Evolutionary conservation across 2,329 filamentous ascomycete species (phyloP).

Genomic region (Zymoseptoria tritici): DNA sequence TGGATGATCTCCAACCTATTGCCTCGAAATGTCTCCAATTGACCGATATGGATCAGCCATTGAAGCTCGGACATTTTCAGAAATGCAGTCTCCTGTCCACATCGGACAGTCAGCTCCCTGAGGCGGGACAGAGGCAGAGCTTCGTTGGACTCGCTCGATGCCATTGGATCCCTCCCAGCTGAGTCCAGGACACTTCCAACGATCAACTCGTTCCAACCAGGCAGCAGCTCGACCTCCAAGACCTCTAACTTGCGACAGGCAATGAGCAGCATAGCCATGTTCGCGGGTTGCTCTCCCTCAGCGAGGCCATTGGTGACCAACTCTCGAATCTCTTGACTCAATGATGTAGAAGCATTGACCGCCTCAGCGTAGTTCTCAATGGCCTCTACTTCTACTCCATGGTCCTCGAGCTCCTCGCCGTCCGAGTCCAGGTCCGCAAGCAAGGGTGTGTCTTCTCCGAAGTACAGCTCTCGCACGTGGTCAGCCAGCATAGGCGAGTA

Average conservation of each 20-base stretch:
- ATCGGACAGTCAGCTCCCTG: neutral
- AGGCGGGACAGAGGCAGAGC: neutral
- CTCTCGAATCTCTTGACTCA: neutral
- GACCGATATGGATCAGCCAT: neutral
- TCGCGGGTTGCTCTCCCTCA: neutral
- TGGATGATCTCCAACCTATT: neutral
- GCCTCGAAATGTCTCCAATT: neutral
- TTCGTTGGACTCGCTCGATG: neutral
- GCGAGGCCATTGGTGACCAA: neutral
- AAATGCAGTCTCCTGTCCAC: neutral
- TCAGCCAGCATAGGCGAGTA: neutral
- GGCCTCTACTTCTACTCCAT: neutral
- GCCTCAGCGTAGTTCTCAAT: neutral
- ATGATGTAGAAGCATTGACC: neutral
- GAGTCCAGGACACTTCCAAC: neutral
- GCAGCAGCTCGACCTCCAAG: neutral
- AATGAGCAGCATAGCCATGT: neutral
- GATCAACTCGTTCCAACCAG: neutral
- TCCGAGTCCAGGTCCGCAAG: neutral
- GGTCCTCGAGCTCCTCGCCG: neutral
- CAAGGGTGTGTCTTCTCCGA: neutral
- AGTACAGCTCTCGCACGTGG: neutral
- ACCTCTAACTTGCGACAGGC: neutral
- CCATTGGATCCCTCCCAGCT: neutral
- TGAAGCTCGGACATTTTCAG: neutral